Evolutionary conservation across 2,329 filamentous ascomycete genomes (phyloP), one percentile per base, ranked within the genome.

Genomic region (Rutstroemia sp.): DNA sequence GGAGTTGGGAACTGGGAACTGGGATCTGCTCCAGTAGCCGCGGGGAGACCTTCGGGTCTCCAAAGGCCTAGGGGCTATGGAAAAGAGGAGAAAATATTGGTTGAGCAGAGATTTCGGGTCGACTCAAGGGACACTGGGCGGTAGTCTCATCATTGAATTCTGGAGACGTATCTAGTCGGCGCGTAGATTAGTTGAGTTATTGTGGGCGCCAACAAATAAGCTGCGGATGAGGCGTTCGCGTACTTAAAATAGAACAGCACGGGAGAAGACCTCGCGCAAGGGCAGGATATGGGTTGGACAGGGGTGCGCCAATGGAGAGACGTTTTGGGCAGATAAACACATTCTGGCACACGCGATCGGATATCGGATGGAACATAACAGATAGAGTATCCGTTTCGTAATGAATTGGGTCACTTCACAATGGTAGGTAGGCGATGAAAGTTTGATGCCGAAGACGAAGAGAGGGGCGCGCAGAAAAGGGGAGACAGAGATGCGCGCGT

Each of bases 191-290:
- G 23, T 21, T 42, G 16, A n/a, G 7, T 42, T 7, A 46, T 46
- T 48, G 51, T 54, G 53, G 47, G 46, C 53, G 46, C 48, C 47
- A 55, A 51, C 46, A 27, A 55, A 38, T 55, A 55, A 55, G 47
- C 46, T 55, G 27, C 46, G 53, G 53, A 51, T 55, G 53, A 55
- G 46, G 53, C 53, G 38, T 50, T 55, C 53, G 47, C 46, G 47
- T 55, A 55, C 53, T 48, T 9, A 51, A 55, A 55, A 55, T 55
- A 55, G 53, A 27, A 45, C 30, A 47, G 25, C 49, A 55, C 12
- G 37, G 17, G 19, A 38, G 34, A 23, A 55, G 37, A 55, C 50
- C 52, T 5, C 42, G 45, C 7, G 47, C 51, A 48, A 42, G 49
- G 44, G 51, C 19, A 19, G 45, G 12, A 16, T 19, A 34, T 14